Evolutionary conservation across 352 stramenopile genomes (phyloP), one percentile per base, ranked within the genome.

Genomic region (Paralagenidium karlingii): DNA sequence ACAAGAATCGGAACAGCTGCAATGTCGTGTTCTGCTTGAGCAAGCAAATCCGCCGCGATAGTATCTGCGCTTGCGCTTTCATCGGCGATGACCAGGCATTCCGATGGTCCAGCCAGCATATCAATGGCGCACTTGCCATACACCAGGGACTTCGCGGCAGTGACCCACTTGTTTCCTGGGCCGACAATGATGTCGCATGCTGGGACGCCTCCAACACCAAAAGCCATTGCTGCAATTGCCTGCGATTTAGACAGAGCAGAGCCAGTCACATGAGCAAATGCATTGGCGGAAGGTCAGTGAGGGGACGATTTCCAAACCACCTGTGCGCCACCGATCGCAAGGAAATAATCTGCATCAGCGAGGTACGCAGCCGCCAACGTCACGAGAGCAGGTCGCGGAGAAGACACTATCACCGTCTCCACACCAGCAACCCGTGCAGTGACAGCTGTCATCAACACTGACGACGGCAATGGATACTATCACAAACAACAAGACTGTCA

Each of bases 161-260:
- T 99, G n/a, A 99, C 96, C 94, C 94, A 99, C 62, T 98, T 97
- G 76, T 99, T 99, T 21, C 96, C 96, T 1, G 96, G 96, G 24
- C 96, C 96, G 20, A 98, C 95, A 55, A 99, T 98, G 47, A 98
- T 96, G 68, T 99, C 94, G 56, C 92, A 98, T 8, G 73, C 24
- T 0, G 93, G 88, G 6, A 99, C 60, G 16, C 69, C 59, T 18
- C 70, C 74, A 5, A 98, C 62, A 21, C 96, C 96, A 58, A 97
- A 98, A 0, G 96, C 96, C 87, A 99, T 94, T 3, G 88, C 80
- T 8, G 79, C 94, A 43, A 99, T 96, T 16, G 94, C 86, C 55
- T 97, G 20, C 16, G 15, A 11, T 13, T 40, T 11, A 22, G 34
- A 26, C 11, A 40, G 34, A 13, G 82, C 3, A 79, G 79, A 22